Evolutionary conservation across 2,329 filamentous ascomycete genomes (phyloP).

Genomic region (Drechslerella coelobrocha): DNA sequence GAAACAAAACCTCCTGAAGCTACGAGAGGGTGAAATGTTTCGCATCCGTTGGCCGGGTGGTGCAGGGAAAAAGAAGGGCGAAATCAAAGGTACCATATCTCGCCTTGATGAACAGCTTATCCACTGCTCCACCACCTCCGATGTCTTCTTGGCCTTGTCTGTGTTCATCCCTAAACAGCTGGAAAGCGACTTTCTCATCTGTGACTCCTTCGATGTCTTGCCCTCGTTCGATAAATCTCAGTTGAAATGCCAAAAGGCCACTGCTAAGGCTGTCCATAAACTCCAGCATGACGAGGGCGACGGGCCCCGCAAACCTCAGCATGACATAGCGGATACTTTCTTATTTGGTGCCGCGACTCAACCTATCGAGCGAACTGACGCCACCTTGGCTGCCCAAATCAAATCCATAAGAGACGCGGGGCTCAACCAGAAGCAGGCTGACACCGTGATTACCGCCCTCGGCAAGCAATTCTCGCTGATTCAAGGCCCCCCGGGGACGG

Average conservation of each 20-base stretch:
- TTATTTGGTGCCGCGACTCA: not conserved
- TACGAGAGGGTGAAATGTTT: slow-evolving; percentile 1
- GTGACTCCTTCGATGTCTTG: not conserved
- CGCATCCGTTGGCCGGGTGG: not conserved
- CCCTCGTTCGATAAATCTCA: not conserved
- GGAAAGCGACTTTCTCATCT: not conserved
- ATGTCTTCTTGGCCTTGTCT: not conserved
- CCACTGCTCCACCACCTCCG: not conserved
- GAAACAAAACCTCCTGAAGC: not conserved
- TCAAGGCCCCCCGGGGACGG: not conserved
- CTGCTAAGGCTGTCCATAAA: not conserved
- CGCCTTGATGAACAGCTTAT: not conserved
- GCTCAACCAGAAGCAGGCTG: slow-evolving; percentile 1
- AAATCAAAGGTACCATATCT: slow-evolving; percentile 5
- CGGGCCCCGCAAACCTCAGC: not conserved
- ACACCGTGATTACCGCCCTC: not conserved
- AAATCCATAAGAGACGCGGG: not conserved
- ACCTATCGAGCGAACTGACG: not conserved
- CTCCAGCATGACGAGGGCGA: not conserved
- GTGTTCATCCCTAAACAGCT: not conserved
- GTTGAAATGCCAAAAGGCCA: not conserved
- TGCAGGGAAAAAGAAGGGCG: not conserved
- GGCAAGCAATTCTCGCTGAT: not conserved
- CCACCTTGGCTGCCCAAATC: not conserved
- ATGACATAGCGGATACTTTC: not conserved